These are phyloP conservation scores for Coemansia sp. DNA, from an alignment of 192 early-diverging fungal genomes.

Conservation along the genomic window DNA sequence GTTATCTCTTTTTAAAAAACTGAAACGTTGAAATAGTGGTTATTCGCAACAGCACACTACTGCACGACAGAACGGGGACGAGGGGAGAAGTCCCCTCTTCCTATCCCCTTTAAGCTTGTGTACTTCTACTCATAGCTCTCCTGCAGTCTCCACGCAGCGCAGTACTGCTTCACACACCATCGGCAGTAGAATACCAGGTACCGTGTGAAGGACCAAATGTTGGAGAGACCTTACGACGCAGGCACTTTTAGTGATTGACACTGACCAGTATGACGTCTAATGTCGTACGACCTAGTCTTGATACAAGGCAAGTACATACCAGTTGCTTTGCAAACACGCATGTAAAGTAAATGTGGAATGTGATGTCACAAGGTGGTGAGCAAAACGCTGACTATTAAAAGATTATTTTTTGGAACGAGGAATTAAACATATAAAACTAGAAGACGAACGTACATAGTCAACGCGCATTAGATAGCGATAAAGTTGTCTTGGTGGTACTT, in stretches of 20 bases:
- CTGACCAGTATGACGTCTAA: neutral
- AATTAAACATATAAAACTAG: neutral
- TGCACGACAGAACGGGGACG: neutral
- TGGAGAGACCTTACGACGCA: neutral
- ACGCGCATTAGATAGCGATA: conserved; percentile 12
- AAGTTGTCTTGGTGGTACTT: conserved; percentile 33
- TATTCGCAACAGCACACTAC: neutral
- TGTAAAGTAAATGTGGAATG: no score
- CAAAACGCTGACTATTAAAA: no score
- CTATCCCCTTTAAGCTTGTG: neutral
- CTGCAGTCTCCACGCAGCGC: neutral
- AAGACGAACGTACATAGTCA: conserved; percentile 1
- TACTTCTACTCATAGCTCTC: neutral
- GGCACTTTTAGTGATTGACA: neutral
- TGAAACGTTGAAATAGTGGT: neutral
- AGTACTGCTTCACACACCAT: neutral
- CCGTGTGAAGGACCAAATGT: neutral
- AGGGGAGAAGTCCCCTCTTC: neutral
- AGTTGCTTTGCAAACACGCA: neutral
- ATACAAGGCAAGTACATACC: neutral
- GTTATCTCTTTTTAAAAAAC: neutral
- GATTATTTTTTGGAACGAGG: neutral
- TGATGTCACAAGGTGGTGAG: no score
- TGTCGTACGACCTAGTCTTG: neutral
- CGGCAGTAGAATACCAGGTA: conserved; percentile 1